Conservation (phyloP, 352 stramenopile species). For the Phytophthora citrophthora region DNA sequence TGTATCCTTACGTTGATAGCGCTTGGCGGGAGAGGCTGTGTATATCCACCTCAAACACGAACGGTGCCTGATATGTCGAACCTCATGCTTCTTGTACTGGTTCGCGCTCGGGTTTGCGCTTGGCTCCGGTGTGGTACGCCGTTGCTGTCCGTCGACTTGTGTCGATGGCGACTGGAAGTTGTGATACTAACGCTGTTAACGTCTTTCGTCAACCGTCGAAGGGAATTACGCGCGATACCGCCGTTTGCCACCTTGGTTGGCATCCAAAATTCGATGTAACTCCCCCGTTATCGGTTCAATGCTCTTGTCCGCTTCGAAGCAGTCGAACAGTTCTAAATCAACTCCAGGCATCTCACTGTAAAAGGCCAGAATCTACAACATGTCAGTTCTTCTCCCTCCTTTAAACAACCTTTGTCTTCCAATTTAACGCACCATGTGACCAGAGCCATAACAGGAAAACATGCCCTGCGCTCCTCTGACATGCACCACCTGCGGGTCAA, state of each 20-base stretch:
- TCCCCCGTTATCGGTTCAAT: slow-evolving; percentile 79
- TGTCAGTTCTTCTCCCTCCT: too few species aligned
- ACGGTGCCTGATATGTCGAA: slow-evolving; percentile 3
- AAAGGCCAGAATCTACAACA: slow-evolving; percentile 80
- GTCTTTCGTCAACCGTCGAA: not conserved
- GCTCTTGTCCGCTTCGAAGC: slow-evolving; percentile 76
- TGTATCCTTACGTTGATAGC: slow-evolving; percentile 1
- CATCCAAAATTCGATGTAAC: slow-evolving; percentile 73
- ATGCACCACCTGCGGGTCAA: slow-evolving; percentile 84
- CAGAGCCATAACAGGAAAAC: slow-evolving; percentile 86
- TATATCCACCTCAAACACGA: not conserved
- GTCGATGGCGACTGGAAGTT: slow-evolving; percentile 5
- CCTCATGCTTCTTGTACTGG: slow-evolving; percentile 4
- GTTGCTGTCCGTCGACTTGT: slow-evolving; percentile 1
- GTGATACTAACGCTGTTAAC: not conserved
- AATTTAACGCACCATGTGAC: slow-evolving; percentile 58
- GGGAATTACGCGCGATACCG: slow-evolving; percentile 29
- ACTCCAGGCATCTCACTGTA: slow-evolving; percentile 83
- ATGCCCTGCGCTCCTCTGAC: slow-evolving; percentile 84
- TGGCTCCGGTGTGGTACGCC: slow-evolving; percentile 1
- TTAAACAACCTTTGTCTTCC: not conserved
- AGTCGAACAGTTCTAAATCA: slow-evolving; percentile 83
- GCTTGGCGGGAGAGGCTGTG: not conserved
- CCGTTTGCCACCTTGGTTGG: slow-evolving; percentile 39
- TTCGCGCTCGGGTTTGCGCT: slow-evolving; percentile 1